A percentile compares a stretch with the other conserved stretches of the same genome.
These are phyloP conservation scores for Megacollybia platyphylla DNA, from an alignment of 1,284 basidiomycete genomes.

Conservation along the genomic window DNA sequence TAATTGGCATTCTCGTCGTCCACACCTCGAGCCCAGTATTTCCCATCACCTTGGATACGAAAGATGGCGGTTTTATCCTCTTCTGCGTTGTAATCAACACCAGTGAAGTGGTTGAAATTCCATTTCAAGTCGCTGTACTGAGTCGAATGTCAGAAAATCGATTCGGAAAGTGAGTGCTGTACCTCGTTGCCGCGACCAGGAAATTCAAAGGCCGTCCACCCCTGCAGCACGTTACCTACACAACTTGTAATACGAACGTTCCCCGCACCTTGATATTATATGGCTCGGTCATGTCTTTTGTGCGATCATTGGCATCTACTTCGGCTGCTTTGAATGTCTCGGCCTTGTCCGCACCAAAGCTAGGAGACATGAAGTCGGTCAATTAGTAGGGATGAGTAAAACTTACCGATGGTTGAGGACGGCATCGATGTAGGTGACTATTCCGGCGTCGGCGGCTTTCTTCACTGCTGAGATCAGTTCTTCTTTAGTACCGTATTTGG, in stretches of 20 bases:
- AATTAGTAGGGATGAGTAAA: not conserved
- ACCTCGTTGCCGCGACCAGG: slow-evolving; percentile 27
- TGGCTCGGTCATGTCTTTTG: slow-evolving; percentile 9
- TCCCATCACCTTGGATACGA: slow-evolving; percentile 37
- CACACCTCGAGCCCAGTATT: slow-evolving; percentile 28
- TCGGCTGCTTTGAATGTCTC: slow-evolving; percentile 35
- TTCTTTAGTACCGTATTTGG: slow-evolving; percentile 50
- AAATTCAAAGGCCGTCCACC: slow-evolving; percentile 33
- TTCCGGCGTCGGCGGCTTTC: slow-evolving; percentile 18
- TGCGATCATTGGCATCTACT: slow-evolving; percentile 28
- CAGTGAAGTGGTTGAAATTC: slow-evolving; percentile 33
- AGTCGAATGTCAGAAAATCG: not conserved
- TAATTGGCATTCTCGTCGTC: slow-evolving; percentile 30
- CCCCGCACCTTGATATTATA: slow-evolving; percentile 9
- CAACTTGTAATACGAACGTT: not conserved
- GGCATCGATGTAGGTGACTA: slow-evolving; percentile 18
- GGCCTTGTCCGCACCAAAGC: slow-evolving; percentile 33
- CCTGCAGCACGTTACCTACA: slow-evolving; percentile 5
- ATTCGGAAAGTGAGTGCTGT: not conserved
- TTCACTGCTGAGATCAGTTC: slow-evolving; percentile 31
- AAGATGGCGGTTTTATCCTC: slow-evolving; percentile 30
- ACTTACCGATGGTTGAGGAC: slow-evolving; percentile 15
- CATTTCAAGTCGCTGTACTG: slow-evolving; percentile 33
- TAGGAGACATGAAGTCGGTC: not conserved
- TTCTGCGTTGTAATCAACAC: slow-evolving; percentile 31